Percentiles rank a stretch among this genome's conserved stretches.
phyloP scores from a whole-genome alignment of 495 filamentous ascomycete species.

The Tuber magnatum region DNA sequence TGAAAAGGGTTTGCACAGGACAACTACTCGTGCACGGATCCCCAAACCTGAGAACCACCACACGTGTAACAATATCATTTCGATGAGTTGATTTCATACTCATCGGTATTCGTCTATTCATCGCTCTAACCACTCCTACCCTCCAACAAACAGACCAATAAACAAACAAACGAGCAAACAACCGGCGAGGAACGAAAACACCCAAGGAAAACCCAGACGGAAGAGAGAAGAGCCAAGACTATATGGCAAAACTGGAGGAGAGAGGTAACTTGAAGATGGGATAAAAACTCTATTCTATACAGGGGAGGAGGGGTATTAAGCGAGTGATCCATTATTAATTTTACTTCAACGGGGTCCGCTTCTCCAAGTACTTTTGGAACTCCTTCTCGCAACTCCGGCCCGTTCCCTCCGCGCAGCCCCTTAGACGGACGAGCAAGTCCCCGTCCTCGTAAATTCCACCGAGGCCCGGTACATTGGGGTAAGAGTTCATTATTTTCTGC shows the following conservation, averaged over 20 bases:
- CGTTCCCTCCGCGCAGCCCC: conserved; percentile 56
- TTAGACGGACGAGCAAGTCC: conserved; percentile 73
- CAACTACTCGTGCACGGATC: background rate
- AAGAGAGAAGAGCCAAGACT: background rate
- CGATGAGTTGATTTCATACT: background rate
- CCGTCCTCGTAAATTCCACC: conserved; percentile 63
- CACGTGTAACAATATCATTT: background rate
- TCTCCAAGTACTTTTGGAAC: conserved; percentile 51
- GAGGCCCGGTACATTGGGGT: conserved; percentile 44
- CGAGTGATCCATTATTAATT: background rate
- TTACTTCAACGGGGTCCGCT: conserved; percentile 41
- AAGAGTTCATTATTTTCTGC: conserved; percentile 73
- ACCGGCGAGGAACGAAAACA: background rate
- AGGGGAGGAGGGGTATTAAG: background rate
- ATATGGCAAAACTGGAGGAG: background rate
- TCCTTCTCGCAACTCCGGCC: conserved; percentile 62
- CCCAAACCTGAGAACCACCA: background rate
- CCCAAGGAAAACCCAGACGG: background rate
- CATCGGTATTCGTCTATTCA: background rate
- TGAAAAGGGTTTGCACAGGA: background rate
- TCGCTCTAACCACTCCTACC: background rate
- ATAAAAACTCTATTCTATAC: background rate
- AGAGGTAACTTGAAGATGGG: background rate
- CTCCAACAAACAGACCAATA: background rate
- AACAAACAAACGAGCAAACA: background rate